phyloP scores from a whole-genome alignment of 306 rosid species.

The Prunus fruticosa region DNA sequence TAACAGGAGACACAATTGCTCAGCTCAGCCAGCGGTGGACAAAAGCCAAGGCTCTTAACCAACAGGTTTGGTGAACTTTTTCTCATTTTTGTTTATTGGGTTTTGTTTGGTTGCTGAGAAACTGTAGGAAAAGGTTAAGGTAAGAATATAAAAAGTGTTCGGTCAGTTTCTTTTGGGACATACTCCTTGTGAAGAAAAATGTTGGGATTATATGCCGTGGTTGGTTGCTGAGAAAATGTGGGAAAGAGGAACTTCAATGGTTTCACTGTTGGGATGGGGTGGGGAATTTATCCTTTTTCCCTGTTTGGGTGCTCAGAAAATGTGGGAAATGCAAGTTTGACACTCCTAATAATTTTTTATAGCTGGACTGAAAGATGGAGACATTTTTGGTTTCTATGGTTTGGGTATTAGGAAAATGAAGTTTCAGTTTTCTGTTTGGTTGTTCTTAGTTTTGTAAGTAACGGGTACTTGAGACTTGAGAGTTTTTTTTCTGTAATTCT shows the following conservation, averaged over 20 bases:
- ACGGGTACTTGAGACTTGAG: background rate
- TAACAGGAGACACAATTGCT: conserved; percentile 56
- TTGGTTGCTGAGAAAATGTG: conserved; percentile 14
- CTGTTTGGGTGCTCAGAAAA: conserved; percentile 11
- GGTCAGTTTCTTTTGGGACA: too few relatives aligned
- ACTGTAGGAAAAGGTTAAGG: background rate
- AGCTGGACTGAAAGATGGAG: background rate
- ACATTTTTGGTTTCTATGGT: background rate
- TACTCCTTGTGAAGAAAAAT: background rate
- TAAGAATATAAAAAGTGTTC: too few relatives aligned
- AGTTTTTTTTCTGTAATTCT: background rate
- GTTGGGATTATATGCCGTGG: background rate
- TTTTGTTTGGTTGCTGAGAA: background rate
- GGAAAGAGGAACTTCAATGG: background rate
- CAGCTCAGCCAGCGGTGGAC: conserved; percentile 45
- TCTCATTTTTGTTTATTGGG: background rate
- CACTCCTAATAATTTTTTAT: background rate
- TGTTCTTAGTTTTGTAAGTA: background rate
- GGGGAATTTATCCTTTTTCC: background rate
- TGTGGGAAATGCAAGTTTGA: background rate
- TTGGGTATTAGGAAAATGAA: background rate
- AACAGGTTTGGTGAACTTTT: conserved; percentile 24
- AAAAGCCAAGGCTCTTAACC: conserved; percentile 17
- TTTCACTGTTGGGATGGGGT: background rate
- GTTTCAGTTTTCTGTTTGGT: background rate